Percentiles rank a stretch among this genome's conserved stretches.
phyloP scores from a whole-genome alignment of 257 asterid species.

The Solanum phureja region DNA sequence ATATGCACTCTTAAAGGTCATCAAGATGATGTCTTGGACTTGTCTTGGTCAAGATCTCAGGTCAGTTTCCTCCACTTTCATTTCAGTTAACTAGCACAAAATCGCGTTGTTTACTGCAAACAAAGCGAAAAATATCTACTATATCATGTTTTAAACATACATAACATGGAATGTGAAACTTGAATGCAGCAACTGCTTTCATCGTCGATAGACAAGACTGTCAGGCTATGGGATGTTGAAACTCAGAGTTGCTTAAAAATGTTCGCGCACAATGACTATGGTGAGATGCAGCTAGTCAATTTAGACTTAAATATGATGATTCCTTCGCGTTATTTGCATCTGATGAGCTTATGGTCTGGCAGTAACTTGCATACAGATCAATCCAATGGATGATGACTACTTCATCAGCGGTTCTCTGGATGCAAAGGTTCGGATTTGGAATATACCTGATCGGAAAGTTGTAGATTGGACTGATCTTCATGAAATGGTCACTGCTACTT shows the following conservation, averaged over 20 bases:
- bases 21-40: conserved; percentile 71
- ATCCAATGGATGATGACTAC: conserved; percentile 49
- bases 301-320: background rate
- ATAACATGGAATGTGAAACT: background rate
- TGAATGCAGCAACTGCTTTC: conserved; percentile 34
- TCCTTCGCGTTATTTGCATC: background rate
- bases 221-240: conserved; percentile 45
- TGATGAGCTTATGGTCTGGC: conserved; percentile 14
- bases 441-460: conserved; percentile 37
- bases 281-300: conserved; percentile 11
- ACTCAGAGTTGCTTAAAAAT: conserved; percentile 31
- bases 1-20: conserved; percentile 70
- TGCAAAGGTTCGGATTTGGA: conserved; percentile 55
- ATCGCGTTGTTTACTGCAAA: background rate
- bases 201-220: conserved; percentile 52
- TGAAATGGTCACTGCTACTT: conserved; percentile 60
- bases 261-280: conserved; percentile 47
- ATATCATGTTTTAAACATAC: background rate
- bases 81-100: background rate
- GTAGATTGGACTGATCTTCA: conserved; percentile 59
- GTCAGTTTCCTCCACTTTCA: conserved; percentile 20
- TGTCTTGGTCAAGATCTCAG: conserved; percentile 86
- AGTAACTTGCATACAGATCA: conserved; percentile 69
- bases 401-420: conserved; percentile 65
- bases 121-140: background rate